Base-by-base conservation (phyloP, 176 grass and related monocot species). In the Avena sativa region DNA sequence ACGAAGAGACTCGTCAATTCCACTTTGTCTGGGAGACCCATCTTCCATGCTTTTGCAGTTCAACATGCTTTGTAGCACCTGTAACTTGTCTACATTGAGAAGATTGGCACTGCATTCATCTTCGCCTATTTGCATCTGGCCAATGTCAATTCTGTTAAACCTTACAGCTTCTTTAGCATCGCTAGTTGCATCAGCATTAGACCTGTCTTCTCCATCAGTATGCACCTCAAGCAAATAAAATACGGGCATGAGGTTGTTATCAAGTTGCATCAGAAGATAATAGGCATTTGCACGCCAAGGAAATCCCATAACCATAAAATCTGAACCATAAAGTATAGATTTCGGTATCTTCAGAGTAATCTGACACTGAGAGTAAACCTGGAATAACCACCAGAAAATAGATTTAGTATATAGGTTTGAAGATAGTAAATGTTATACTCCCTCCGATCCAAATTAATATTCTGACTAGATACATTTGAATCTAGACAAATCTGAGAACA, bases 191-290 rank as follows among this genome's bases (percentile, higher is more conserved):
- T 89, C 86, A 76, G 83, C 36, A 89, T 66, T 81, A 79, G 60
- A 80, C 53, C 47, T 98, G 85, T 90, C 86, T 80, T 84, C 79
- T 84, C 44, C 64, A 73, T 88, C 86, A 60, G 74, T 70, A 69
- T 83, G 61, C 61, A 90, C 81, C 87, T 98, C 95, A 51, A 98
- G 91, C 80, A 98, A 85, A 87, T 83, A 64, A 86, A 98, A 98
- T 67, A 88, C 88, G 8, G 95, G 95, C 59, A 77, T 93, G 65
- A 95, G 91, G 55, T 90, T 84, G 69, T 93, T 87, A 89, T 95
- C 91, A 83, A 95, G 87, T 87, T 98, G 93, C 88, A 95, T 85
- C 88, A 95, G 80, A 40, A 98, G 87, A 95, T 95, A 95, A 85
- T 98, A 98, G n/a, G 84, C 87, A 89, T 93, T 98, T 62, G 79